Percentiles rank a stretch among this genome's conserved stretches.
Evolutionary conservation across 352 stramenopile species (phyloP).

Genomic region (Halophytophthora batemanensis): DNA sequence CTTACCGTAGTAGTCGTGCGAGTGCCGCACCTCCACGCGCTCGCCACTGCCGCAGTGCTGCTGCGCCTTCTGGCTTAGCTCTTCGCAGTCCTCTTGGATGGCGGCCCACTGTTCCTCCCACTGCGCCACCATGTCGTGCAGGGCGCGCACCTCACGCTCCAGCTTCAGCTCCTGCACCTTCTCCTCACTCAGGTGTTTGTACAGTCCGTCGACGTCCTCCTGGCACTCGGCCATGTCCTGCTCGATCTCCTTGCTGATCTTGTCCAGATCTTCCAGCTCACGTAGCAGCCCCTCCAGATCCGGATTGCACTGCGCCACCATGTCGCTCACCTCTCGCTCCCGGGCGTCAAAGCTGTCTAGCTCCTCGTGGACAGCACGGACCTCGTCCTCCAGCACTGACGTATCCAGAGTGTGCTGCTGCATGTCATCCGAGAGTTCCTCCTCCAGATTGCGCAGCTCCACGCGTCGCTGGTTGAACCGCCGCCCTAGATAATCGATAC

Average conservation of each 20-base stretch:
- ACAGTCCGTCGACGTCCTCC: conserved; percentile 57
- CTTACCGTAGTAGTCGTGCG: conserved; percentile 79
- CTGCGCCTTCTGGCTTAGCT: conserved; percentile 55
- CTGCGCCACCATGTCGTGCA: conserved; percentile 46
- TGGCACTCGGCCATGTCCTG: conserved; percentile 53
- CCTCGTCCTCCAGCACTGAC: conserved; percentile 71
- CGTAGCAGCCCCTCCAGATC: conserved; percentile 59
- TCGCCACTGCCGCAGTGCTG: conserved; percentile 51
- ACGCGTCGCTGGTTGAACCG: conserved; percentile 51
- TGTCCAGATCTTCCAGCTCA: conserved; percentile 53
- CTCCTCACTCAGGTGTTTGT: conserved; percentile 72
- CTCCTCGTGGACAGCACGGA: conserved; percentile 45
- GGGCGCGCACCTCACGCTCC: conserved; percentile 39
- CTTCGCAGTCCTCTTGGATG: conserved; percentile 55
- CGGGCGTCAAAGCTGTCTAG: conserved; percentile 34
- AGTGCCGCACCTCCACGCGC: conserved; percentile 56
- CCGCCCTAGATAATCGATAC: conserved; percentile 53
- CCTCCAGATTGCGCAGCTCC: conserved; percentile 60
- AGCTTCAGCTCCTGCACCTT: conserved; percentile 70
- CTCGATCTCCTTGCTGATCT: conserved; percentile 47
- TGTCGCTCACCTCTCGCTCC: conserved; percentile 51
- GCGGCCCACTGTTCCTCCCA: conserved; percentile 49
- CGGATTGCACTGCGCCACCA: conserved; percentile 62
- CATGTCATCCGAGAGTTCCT: conserved; percentile 60
- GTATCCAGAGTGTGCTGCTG: conserved; percentile 71